Conservation (phyloP, 345 rosid genomes). For the Acer campestre region DNA sequence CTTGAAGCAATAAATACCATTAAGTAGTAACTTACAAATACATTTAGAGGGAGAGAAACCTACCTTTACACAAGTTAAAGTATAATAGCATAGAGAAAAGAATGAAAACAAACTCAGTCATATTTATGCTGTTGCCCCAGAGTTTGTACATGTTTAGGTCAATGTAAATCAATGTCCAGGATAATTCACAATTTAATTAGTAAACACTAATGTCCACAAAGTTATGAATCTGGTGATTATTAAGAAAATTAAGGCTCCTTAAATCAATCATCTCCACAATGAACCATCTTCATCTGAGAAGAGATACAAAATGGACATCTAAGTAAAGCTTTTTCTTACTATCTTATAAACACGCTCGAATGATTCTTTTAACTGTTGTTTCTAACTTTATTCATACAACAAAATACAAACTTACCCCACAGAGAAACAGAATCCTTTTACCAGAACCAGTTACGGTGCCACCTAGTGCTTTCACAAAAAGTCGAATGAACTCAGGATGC, state of each 20-base stretch:
- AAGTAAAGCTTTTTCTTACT: background rate
- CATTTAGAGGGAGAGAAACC: background rate
- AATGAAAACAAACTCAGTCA: background rate
- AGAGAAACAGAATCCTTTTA: conserved; percentile 77
- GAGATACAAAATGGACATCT: background rate
- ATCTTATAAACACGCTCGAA: background rate
- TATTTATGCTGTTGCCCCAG: background rate
- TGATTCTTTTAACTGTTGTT: background rate
- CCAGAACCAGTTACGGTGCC: conserved; percentile 52
- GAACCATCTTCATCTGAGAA: background rate
- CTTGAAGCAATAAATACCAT: background rate
- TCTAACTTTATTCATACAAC: background rate
- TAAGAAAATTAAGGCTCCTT: background rate
- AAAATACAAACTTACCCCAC: conserved; percentile 65
- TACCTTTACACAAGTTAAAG: background rate
- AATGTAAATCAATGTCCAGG: background rate
- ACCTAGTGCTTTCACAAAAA: conserved; percentile 70
- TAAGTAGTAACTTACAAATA: background rate
- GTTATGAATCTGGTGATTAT: background rate
- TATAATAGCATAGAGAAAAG: background rate
- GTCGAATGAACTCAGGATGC: conserved; percentile 69
- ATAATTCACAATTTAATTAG: background rate
- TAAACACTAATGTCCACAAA: background rate
- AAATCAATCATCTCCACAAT: background rate
- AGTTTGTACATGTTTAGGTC: background rate